These are phyloP conservation scores for Candida yuanshanica DNA, from an alignment of 805 yeast genomes.

Conservation along the genomic window DNA sequence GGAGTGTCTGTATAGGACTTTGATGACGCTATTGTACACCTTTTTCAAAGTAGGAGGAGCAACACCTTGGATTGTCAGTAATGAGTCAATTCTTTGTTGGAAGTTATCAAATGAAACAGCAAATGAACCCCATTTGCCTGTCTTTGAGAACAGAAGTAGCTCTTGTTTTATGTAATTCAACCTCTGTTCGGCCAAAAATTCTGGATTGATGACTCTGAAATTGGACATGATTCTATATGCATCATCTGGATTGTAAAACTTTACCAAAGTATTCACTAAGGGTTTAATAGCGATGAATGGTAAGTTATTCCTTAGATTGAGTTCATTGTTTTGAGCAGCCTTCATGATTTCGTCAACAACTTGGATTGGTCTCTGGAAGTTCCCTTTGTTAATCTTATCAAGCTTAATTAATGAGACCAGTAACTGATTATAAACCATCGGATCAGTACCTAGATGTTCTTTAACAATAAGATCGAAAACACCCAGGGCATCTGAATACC, in stretches of 20 bases:
- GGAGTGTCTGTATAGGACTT: slow-evolving; percentile 8
- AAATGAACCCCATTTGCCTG: slow-evolving; percentile 27
- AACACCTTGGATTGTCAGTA: slow-evolving; percentile 11
- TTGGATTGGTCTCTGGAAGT: slow-evolving; percentile 24
- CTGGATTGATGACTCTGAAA: slow-evolving; percentile 25
- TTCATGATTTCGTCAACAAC: slow-evolving; percentile 27
- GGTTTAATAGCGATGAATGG: slow-evolving; percentile 32
- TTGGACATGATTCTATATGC: slow-evolving; percentile 29
- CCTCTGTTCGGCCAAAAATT: slow-evolving; percentile 17
- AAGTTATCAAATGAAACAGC: slow-evolving; percentile 20
- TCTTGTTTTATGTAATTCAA: slow-evolving; percentile 28
- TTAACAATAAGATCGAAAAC: slow-evolving; percentile 25
- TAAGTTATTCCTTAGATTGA: slow-evolving; percentile 20
- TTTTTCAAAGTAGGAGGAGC: slow-evolving; percentile 21
- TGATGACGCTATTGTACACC: slow-evolving; percentile 17
- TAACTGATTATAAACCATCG: slow-evolving; percentile 25
- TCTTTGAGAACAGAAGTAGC: slow-evolving; percentile 24
- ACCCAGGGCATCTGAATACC: slow-evolving; percentile 23
- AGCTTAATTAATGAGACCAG: slow-evolving; percentile 27
- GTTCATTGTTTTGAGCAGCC: slow-evolving; percentile 18
- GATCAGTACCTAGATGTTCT: slow-evolving; percentile 19
- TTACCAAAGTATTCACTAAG: slow-evolving; percentile 27
- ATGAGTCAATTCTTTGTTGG: slow-evolving; percentile 15
- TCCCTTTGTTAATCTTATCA: slow-evolving; percentile 23
- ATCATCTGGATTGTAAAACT: slow-evolving; percentile 25